phyloP scores from a whole-genome alignment of 345 rosid genomes.

The Lepidium aucheri region DNA sequence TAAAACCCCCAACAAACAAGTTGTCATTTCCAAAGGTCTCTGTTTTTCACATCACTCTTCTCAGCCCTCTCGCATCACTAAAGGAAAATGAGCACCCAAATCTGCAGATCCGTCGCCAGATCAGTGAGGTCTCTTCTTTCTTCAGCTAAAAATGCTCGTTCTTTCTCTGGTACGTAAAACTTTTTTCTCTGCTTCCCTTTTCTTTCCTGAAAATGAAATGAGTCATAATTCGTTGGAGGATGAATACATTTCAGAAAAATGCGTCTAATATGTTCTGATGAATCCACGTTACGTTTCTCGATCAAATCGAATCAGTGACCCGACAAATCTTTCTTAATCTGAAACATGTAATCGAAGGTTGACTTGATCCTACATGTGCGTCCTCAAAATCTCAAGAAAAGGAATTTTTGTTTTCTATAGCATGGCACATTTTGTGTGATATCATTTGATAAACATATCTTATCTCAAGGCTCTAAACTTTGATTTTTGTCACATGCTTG shows the following conservation, averaged over 20 bases:
- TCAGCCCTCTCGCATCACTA: background rate
- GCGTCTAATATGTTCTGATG: background rate
- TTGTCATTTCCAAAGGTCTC: background rate
- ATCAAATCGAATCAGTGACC: background rate
- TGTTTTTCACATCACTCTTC: background rate
- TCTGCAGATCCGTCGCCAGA: conserved; percentile 57
- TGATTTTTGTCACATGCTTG: background rate
- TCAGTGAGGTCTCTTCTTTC: conserved; percentile 54
- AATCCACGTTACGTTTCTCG: background rate
- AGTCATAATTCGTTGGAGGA: background rate
- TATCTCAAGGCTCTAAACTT: background rate
- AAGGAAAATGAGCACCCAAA: conserved; percentile 47
- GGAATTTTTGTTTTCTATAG: background rate
- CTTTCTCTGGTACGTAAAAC: conserved; percentile 36
- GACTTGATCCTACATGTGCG: background rate
- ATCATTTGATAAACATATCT: background rate
- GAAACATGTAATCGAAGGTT: background rate
- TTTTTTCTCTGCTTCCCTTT: background rate
- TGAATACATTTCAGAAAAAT: background rate
- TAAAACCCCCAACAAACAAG: background rate
- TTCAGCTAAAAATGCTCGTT: conserved; percentile 36
- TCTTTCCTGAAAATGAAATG: background rate
- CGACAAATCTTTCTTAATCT: background rate
- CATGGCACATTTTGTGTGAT: background rate
- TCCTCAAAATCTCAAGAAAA: background rate